These are phyloP conservation scores for Syzygium oleosum DNA, from an alignment of 345 rosid genomes.

Conservation along the genomic window DNA sequence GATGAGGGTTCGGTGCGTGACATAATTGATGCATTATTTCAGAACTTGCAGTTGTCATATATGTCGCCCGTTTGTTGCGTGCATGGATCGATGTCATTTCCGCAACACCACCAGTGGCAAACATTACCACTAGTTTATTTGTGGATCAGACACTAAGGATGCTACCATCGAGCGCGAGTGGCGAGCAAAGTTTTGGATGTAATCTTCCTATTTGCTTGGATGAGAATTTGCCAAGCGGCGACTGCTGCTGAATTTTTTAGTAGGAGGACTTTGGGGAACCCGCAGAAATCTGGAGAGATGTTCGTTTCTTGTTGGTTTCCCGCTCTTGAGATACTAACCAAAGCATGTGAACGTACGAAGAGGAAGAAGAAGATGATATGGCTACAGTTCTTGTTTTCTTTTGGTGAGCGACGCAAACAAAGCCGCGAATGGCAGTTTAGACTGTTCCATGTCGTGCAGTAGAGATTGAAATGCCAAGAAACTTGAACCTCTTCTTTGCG, in stretches of 20 bases:
- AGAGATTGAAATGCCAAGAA: too few relatives aligned
- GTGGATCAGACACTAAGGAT: background rate
- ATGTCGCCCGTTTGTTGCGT: background rate
- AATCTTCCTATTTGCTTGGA: constrained; percentile 9
- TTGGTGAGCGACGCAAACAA: background rate
- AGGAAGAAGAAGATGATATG: background rate
- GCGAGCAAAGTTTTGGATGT: background rate
- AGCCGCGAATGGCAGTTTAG: background rate
- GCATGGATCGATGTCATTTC: background rate
- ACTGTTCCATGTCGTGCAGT: too few relatives aligned
- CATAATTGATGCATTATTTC: too few relatives aligned
- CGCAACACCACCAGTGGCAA: background rate
- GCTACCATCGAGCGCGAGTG: background rate
- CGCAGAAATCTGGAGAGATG: background rate
- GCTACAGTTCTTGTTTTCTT: background rate
- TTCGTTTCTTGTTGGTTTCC: background rate
- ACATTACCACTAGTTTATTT: background rate
- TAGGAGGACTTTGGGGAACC: background rate
- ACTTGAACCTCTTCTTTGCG: too few relatives aligned
- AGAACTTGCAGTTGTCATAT: too few relatives aligned
- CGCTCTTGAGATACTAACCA: background rate
- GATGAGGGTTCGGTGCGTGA: too few relatives aligned
- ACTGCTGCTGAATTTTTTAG: background rate
- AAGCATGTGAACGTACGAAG: background rate
- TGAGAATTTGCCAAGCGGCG: constrained; percentile 7